phyloP scores from a whole-genome alignment of 1,139 yeast genomes.

The Casaregolazyma suthepensis region DNA sequence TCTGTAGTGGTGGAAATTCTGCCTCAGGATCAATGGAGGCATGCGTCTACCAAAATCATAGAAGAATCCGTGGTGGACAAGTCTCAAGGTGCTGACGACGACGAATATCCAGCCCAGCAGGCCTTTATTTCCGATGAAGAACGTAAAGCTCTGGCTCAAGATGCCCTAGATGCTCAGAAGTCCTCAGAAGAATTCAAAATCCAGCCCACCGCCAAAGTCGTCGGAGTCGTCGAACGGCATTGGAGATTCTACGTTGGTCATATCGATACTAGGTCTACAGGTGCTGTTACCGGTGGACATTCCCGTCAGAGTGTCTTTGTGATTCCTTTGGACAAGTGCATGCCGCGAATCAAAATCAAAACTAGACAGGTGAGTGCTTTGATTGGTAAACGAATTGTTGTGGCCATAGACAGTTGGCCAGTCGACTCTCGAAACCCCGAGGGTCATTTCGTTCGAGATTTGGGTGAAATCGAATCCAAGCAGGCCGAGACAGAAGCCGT shows the following conservation, averaged over 20 bases:
- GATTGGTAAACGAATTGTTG: constrained; percentile 80
- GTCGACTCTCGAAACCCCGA: constrained; percentile 76
- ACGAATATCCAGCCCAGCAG: constrained; percentile 28
- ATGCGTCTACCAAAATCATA: constrained; percentile 69
- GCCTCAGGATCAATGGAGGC: constrained; percentile 84
- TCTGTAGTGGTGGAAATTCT: constrained; percentile 84
- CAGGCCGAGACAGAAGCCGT: constrained; percentile 97
- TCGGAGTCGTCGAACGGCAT: constrained; percentile 80
- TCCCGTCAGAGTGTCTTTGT: constrained; percentile 79
- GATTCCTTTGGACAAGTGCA: constrained; percentile 77
- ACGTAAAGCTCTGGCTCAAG: constrained; percentile 66
- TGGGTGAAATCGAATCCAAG: constrained; percentile 87
- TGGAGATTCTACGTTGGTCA: constrained; percentile 98
- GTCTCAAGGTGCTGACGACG: constrained; percentile 43
- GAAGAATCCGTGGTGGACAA: constrained; percentile 68
- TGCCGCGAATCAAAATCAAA: constrained; percentile 81
- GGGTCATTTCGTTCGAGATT: constrained; percentile 86
- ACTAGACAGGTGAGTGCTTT: constrained; percentile 82
- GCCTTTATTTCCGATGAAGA: constrained; percentile 65
- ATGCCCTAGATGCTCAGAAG: constrained; percentile 60
- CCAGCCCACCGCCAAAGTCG: constrained; percentile 90
- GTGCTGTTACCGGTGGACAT: constrained; percentile 36
- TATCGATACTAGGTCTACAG: constrained; percentile 70
- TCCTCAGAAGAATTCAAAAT: constrained; percentile 41
- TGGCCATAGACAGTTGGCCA: constrained; percentile 93